A percentile compares a stretch with the other conserved stretches of the same genome.
Conservation (phyloP, 192 early-diverging fungal species). For the Linnemannia elongata region DNA sequence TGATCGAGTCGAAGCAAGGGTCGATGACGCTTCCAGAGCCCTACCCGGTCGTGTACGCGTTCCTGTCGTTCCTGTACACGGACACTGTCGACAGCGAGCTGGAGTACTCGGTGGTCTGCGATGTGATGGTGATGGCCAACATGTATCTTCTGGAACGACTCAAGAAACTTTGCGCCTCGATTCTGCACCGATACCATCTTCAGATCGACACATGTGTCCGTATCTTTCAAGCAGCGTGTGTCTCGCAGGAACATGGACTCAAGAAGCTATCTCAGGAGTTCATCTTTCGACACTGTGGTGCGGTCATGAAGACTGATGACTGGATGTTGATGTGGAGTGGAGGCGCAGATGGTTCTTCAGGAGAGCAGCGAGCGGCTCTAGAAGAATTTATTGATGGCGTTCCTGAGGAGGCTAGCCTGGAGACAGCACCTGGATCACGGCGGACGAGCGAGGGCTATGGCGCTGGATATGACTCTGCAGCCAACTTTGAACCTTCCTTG, state of each 20-base stretch:
- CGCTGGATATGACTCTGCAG: slow-evolving; percentile 13
- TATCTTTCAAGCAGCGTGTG: slow-evolving; percentile 68
- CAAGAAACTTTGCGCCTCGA: slow-evolving; percentile 67
- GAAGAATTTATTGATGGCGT: slow-evolving; percentile 64
- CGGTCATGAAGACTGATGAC: slow-evolving; percentile 65
- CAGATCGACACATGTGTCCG: slow-evolving; percentile 63
- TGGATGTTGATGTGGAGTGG: slow-evolving; percentile 58
- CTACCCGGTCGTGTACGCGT: slow-evolving; percentile 61
- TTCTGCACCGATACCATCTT: slow-evolving; percentile 62
- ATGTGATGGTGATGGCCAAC: slow-evolving; percentile 71
- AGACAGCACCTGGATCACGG: slow-evolving; percentile 27
- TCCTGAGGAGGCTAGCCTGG: slow-evolving; percentile 64
- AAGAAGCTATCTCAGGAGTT: slow-evolving; percentile 62
- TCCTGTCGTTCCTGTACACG: slow-evolving; percentile 72
- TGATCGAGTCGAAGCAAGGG: slow-evolving; percentile 62
- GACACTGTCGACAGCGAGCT: slow-evolving; percentile 61
- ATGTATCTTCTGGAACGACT: slow-evolving; percentile 69
- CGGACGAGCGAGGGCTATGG: slow-evolving; percentile 31
- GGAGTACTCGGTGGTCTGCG: slow-evolving; percentile 57
- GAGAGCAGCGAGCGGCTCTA: slow-evolving; percentile 47
- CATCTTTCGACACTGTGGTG: slow-evolving; percentile 68
- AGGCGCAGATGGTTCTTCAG: slow-evolving; percentile 29
- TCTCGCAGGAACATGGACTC: slow-evolving; percentile 67
- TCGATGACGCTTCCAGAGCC: slow-evolving; percentile 68
- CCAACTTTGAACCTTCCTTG: slow-evolving; percentile 35